Base-by-base conservation (phyloP, 2,329 filamentous ascomycete genomes). In the Emergomyces pasteurianus region DNA sequence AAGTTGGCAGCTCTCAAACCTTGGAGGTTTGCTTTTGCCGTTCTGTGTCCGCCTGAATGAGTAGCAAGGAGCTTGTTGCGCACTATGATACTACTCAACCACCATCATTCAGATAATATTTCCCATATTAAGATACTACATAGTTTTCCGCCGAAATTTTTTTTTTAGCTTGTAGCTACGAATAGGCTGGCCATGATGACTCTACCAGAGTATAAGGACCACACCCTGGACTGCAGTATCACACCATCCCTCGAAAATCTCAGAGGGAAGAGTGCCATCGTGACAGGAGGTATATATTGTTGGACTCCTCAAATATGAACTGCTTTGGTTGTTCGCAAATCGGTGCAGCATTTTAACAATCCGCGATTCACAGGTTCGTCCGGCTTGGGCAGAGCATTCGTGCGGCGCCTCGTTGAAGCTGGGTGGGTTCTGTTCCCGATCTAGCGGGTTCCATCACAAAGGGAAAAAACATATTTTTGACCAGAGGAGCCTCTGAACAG, bases 241-340 rank as follows among this genome's bases (percentile, higher is more conserved):
- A 57, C 54, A 10, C 53, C 60, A 21, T 36, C 58, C n/a, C 23
- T 57, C 18, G 58, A 59, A 21, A 60, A 46, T 31, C 50, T 64
- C 43, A 34, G 23, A 28, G 61, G 58, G 14, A 64, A 63, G 23
- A 62, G 61, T 53, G 59, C 60, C 14, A 58, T 64, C 38, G 40
- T 64, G 31, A 62, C 60, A 23, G 62, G 62, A 31, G 62, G 62
- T 64, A 64, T 40, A 52, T 46, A 54, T n/a, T 57, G 23, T 23
- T 21, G 42, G 55, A 60, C 34, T 23, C 26, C 5, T 52, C 23
- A 18, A 14, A 12, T 36, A 28, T 18, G n/a, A 18, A 9, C 21
- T 54, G 18, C 38, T 21, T 47, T 47, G 8, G 1, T 14, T 23
- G 43, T 26, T 23, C n/a, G 12, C 4, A 9, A 14, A 12, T 47